phyloP scores from a whole-genome alignment of 2,329 filamentous ascomycete species.

The Neofusicoccum sp. region DNA sequence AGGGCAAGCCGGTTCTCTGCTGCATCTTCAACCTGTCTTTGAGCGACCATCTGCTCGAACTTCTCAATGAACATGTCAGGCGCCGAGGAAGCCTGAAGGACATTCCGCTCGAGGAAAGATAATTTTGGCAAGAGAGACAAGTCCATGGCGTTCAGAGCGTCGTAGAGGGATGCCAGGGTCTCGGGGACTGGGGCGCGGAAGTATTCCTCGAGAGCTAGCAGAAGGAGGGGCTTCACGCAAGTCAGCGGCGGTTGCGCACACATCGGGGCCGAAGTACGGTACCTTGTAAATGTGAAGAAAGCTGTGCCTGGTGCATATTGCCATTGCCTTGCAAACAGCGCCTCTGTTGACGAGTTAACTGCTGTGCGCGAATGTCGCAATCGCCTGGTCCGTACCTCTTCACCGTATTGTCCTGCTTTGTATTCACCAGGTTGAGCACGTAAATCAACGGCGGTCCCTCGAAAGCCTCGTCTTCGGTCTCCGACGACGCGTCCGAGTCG shows the following conservation, averaged over 20 bases:
- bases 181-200: conserved; percentile 89
- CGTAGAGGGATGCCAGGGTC: conserved; percentile 84
- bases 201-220: conserved; percentile 93
- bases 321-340: conserved; percentile 96
- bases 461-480: conserved; percentile 57
- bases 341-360: conserved; percentile 59
- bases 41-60: conserved; percentile 91
- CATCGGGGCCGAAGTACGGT: conserved; percentile 18
- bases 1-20: neutral
- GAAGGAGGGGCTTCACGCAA: conserved; percentile 69
- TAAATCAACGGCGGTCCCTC: conserved; percentile 94
- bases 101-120: conserved; percentile 78
- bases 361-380: conserved; percentile 23
- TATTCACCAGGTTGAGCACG: conserved; percentile 96
- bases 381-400: conserved; percentile 59
- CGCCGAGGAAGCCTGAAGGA: conserved; percentile 87
- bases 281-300: conserved; percentile 99
- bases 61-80: conserved; percentile 98
- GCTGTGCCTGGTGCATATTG: conserved; percentile 95
- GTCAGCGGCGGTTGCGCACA: conserved; percentile 24
- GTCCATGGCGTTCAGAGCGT: conserved; percentile 96
- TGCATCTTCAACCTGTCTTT: conserved; percentile 70
- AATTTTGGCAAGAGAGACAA: conserved; percentile 88
- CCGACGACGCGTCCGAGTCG: conserved; percentile 56
- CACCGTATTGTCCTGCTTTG: conserved; percentile 90